Evolutionary conservation across 1,284 basidiomycete species (phyloP).

Genomic region (Tremellales sp.): DNA sequence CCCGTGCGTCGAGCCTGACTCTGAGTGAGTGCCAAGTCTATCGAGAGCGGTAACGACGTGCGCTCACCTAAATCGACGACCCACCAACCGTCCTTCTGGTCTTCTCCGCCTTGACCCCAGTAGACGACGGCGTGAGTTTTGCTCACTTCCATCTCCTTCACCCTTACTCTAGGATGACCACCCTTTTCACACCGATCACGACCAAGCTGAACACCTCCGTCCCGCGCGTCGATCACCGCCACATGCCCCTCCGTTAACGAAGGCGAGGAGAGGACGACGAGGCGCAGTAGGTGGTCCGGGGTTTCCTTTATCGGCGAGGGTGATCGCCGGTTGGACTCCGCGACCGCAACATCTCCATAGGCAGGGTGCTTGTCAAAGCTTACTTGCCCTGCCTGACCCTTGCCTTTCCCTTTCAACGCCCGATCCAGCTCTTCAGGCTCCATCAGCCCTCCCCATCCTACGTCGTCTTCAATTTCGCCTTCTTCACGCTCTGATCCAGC

Average conservation of each 20-base stretch:
- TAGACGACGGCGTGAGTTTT: constrained; percentile 45
- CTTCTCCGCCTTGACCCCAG: constrained; percentile 20
- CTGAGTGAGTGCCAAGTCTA: neutral
- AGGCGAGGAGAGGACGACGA: constrained; percentile 33
- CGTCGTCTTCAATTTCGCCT: constrained; percentile 43
- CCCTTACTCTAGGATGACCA: constrained; percentile 30
- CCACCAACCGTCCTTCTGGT: constrained; percentile 31
- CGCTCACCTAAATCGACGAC: constrained; percentile 42
- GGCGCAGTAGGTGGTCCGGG: constrained; percentile 32
- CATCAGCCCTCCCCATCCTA: constrained; percentile 46
- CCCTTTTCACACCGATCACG: constrained; percentile 37
- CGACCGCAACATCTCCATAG: constrained; percentile 6
- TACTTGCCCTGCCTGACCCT: neutral
- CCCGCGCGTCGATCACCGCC: constrained; percentile 41
- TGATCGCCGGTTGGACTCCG: neutral
- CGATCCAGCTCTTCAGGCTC: constrained; percentile 31
- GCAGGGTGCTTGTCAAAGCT: constrained; percentile 11
- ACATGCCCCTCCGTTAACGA: constrained; percentile 21
- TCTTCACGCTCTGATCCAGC: constrained; percentile 24
- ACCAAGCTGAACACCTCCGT: constrained; percentile 39
- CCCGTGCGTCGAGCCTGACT: constrained; percentile 44
- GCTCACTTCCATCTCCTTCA: constrained; percentile 47
- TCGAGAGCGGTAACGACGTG: neutral
- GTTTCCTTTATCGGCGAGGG: neutral
- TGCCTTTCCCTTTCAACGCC: constrained; percentile 10